Conservation (phyloP, 2,329 filamentous ascomycete genomes). For the Diplodia sapinea region DNA sequence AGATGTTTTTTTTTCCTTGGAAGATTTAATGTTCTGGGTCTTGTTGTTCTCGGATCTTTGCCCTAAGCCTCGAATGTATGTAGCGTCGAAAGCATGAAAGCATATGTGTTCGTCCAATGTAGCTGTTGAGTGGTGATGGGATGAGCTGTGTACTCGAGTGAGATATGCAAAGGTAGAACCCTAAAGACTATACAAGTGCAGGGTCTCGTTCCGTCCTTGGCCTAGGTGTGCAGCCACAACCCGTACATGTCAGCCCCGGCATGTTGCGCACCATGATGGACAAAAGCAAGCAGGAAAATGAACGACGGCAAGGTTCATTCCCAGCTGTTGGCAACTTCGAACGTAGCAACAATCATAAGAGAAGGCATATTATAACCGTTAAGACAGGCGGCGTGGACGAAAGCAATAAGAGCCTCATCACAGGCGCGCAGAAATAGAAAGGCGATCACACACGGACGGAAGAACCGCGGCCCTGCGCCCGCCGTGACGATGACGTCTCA, state of each 20-base stretch:
- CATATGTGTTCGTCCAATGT: neutral
- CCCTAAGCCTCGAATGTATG: neutral
- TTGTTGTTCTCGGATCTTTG: neutral
- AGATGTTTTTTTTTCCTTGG: neutral
- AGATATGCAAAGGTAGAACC: no score
- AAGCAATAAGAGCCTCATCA: neutral
- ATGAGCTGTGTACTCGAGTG: no score
- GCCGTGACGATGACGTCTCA: neutral
- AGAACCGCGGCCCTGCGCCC: constrained; percentile 2
- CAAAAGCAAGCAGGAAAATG: neutral
- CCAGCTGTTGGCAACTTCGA: constrained; percentile 13
- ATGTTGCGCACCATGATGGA: constrained; percentile 7
- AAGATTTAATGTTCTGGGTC: neutral
- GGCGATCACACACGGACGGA: constrained; percentile 15
- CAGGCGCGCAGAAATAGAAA: neutral
- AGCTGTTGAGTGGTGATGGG: no score
- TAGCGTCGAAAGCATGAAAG: neutral
- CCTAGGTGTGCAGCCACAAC: neutral
- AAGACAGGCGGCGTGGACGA: neutral
- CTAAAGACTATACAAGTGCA: no score
- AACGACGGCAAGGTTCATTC: neutral
- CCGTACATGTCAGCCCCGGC: neutral
- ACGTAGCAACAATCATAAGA: constrained; percentile 27
- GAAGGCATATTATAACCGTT: constrained; percentile 21
- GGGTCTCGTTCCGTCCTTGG: no score